These are phyloP conservation scores for Chrysosporium keratinophilum DNA, from an alignment of 2,329 filamentous ascomycete species.

Conservation along the genomic window DNA sequence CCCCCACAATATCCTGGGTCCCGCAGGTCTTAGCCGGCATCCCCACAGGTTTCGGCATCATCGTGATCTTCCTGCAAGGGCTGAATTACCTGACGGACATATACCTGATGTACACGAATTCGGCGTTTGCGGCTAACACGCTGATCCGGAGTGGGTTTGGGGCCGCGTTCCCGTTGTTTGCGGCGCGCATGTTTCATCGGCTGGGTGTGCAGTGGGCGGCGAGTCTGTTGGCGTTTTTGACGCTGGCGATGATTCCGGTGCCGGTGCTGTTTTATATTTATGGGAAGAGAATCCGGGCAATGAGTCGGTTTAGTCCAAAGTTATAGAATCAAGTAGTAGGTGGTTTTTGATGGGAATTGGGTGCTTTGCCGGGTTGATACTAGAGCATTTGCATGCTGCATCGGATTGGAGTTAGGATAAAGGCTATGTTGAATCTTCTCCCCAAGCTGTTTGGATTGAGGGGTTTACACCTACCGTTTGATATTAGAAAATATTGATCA, in stretches of 20 bases:
- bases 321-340: background rate
- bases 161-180: constrained; percentile 67
- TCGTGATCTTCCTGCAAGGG: constrained; percentile 38
- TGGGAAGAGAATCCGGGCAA: constrained; percentile 37
- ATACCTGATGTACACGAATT: constrained; percentile 40
- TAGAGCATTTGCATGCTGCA: background rate
- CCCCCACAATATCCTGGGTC: constrained; percentile 35
- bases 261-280: constrained; percentile 42
- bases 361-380: background rate
- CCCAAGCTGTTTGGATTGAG: too few species aligned
- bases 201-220: constrained; percentile 34
- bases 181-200: constrained; percentile 29
- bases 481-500: too few species aligned
- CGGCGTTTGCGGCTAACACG: constrained; percentile 70
- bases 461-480: too few species aligned
- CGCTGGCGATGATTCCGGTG: constrained; percentile 36
- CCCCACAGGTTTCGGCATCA: constrained; percentile 35
- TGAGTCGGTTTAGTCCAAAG: constrained; percentile 33
- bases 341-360: background rate
- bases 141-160: constrained; percentile 70
- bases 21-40: constrained; percentile 36
- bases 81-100: constrained; percentile 51
- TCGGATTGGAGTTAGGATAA: background rate
- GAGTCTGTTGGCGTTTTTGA: constrained; percentile 32
- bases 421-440: background rate